phyloP scores from a whole-genome alignment of 768 basidiomycete genomes.

The Rhodotorula kratochvilovae region DNA sequence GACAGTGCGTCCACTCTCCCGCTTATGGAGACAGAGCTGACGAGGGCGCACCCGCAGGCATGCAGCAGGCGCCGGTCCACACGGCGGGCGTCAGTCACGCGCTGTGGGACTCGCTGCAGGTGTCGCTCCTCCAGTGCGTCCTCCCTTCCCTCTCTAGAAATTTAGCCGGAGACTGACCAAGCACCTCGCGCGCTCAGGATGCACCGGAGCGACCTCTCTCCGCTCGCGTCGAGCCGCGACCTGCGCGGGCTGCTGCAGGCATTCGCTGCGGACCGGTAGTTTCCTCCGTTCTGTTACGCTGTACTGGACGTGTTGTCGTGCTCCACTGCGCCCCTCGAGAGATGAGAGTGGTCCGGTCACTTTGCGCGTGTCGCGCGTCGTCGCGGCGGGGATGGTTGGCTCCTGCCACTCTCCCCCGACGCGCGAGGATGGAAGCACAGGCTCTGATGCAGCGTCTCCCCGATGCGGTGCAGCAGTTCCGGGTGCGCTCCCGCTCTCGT shows the following conservation, averaged over 20 bases:
- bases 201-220: slow-evolving; percentile 26
- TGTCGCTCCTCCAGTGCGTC: slow-evolving; percentile 33
- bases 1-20: slow-evolving; percentile 46
- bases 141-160: too few species aligned
- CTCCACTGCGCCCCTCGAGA: background rate
- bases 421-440: slow-evolving; percentile 15
- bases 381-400: too few species aligned
- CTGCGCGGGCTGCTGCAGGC: slow-evolving; percentile 6
- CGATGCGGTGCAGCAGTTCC: slow-evolving; percentile 16
- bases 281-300: background rate
- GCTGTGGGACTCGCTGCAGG: slow-evolving; percentile 84
- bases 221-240: slow-evolving; percentile 3
- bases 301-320: background rate
- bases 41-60: slow-evolving; percentile 5
- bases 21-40: background rate
- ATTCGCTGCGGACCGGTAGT: background rate
- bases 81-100: slow-evolving; percentile 63
- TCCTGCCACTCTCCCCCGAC: background rate
- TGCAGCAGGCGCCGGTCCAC: slow-evolving; percentile 49
- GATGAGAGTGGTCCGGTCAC: background rate
- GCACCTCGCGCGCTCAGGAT: background rate
- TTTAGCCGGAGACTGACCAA: background rate
- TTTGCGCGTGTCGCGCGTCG: background rate
- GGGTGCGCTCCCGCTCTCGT: background rate
- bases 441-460: slow-evolving; percentile 17